Percentiles rank a stretch among this genome's conserved stretches.
phyloP scores from a whole-genome alignment of 345 rosid genomes.

The Eucalyptus urophylla region DNA sequence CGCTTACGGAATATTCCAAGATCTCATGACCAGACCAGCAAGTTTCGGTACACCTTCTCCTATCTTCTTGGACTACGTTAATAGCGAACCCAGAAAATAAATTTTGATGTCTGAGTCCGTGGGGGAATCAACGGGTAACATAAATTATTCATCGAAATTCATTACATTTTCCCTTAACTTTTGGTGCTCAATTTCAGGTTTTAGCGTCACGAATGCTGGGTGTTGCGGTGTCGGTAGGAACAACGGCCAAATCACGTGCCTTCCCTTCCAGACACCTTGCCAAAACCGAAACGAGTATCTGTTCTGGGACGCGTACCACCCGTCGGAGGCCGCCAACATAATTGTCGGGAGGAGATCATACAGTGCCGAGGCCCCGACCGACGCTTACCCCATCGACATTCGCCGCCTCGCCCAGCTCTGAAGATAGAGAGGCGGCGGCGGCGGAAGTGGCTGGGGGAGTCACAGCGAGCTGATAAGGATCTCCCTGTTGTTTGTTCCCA shows the following conservation, averaged over 20 bases:
- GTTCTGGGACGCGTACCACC: constrained; percentile 45
- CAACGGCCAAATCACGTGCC: constrained; percentile 36
- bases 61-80: not conserved
- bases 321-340: constrained; percentile 19
- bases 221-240: constrained; percentile 29
- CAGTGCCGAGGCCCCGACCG: not conserved
- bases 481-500: not conserved
- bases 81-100: not conserved
- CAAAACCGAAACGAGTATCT: constrained; percentile 3
- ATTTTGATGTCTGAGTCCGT: not conserved
- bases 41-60: not conserved
- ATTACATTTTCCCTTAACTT: not conserved
- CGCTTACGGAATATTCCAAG: constrained; percentile 19
- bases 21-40: not conserved
- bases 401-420: constrained; percentile 7
- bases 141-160: not conserved
- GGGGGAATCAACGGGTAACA: not conserved
- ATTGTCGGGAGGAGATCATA: constrained; percentile 24
- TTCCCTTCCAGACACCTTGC: constrained; percentile 23
- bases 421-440: not conserved
- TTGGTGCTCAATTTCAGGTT: not conserved
- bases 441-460: not conserved
- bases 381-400: constrained; percentile 6
- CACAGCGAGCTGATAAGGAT: not conserved
- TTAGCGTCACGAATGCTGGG: constrained; percentile 14